Percentiles rank a stretch among this genome's conserved stretches.
Evolutionary conservation across 208 protist species (phyloP).

Genomic region (Wallacemonas sp.): DNA sequence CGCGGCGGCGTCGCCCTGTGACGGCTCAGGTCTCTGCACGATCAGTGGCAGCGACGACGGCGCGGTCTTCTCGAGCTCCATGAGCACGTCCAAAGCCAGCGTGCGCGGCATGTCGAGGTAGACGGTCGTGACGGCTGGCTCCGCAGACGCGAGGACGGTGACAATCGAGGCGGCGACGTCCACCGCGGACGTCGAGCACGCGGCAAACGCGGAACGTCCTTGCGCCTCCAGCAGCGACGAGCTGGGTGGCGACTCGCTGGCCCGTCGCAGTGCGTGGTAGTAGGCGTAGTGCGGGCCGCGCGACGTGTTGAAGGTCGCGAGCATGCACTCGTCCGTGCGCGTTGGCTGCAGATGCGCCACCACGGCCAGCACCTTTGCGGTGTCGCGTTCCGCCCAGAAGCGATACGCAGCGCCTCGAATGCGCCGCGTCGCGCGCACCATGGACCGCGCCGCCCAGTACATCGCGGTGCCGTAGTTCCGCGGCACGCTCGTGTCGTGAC

Average conservation of each 20-base stretch:
- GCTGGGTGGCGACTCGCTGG: too few relatives aligned
- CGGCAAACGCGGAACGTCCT: slow-evolving; percentile 21
- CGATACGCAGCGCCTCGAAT: slow-evolving; percentile 30
- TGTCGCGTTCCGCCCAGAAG: slow-evolving; percentile 22
- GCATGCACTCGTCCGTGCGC: slow-evolving; percentile 4
- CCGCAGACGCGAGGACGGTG: neutral
- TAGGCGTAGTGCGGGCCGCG: slow-evolving; percentile 58
- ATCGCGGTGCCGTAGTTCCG: slow-evolving; percentile 39
- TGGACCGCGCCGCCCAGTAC: slow-evolving; percentile 55
- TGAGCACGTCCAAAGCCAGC: slow-evolving; percentile 27
- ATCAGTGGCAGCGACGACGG: slow-evolving; percentile 19
- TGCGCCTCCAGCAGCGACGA: slow-evolving; percentile 23
- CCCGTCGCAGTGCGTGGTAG: too few relatives aligned
- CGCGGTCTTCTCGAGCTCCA: slow-evolving; percentile 18
- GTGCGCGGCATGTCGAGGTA: slow-evolving; percentile 36
- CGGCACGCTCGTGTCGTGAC: neutral
- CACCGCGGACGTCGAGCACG: slow-evolving; percentile 39
- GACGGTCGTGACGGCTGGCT: slow-evolving; percentile 20
- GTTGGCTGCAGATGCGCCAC: slow-evolving; percentile 42
- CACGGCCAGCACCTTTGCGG: slow-evolving; percentile 12
- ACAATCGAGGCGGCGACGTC: slow-evolving; percentile 34
- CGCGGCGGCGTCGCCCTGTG: neutral
- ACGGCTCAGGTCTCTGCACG: slow-evolving; percentile 17
- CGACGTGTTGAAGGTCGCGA: slow-evolving; percentile 21
- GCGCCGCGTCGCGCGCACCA: slow-evolving; percentile 28